phyloP scores from a whole-genome alignment of 2,329 filamentous ascomycete genomes.

The Fusarium sp. region DNA sequence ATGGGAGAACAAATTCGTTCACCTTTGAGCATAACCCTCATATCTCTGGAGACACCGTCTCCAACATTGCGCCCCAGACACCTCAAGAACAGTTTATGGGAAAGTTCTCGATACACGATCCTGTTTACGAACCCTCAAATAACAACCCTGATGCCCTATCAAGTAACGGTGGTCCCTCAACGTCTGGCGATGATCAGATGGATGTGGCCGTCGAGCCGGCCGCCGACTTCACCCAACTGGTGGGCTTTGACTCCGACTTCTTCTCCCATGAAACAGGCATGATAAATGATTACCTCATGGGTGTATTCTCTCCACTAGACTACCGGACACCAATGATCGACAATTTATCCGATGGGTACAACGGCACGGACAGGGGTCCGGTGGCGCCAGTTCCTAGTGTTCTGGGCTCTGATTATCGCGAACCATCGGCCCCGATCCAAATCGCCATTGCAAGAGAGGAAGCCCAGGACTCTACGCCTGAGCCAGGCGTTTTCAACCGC shows the following conservation, averaged over 20 bases:
- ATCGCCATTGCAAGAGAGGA: not conserved
- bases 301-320: not conserved
- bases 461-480: not conserved
- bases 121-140: not conserved
- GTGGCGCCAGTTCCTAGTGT: not conserved
- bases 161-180: not conserved
- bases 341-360: not conserved
- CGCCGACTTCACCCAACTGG: not conserved
- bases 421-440: not conserved
- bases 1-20: not conserved
- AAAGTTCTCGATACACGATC: not conserved
- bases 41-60: not conserved
- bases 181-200: not conserved
- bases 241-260: not conserved
- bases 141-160: not conserved
- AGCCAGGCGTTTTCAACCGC: not conserved
- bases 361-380: not conserved
- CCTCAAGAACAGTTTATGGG: not conserved
- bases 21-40: not conserved
- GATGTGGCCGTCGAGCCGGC: not conserved
- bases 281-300: not conserved
- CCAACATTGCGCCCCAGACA: not conserved
- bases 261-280: constrained; percentile 2
- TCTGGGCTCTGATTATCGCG: not conserved
- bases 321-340: not conserved